Percentiles rank a stretch among this genome's conserved stretches.
phyloP scores from a whole-genome alignment of 2,329 filamentous ascomycete genomes.

The Elsinoe perseae region DNA sequence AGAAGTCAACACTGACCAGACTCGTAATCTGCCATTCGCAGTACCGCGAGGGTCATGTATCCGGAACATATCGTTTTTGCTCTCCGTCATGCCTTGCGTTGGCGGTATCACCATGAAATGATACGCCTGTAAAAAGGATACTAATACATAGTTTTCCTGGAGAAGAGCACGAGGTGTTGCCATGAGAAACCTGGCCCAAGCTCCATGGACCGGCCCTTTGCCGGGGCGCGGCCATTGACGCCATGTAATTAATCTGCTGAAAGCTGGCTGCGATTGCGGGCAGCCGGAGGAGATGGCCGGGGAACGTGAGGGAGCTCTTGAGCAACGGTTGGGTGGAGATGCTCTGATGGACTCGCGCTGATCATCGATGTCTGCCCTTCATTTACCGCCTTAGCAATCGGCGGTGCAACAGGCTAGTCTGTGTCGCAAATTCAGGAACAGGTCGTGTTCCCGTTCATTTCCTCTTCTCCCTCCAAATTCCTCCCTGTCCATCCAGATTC shows the following conservation, averaged over 20 bases:
- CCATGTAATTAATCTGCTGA: no score
- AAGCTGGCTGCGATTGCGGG: no score
- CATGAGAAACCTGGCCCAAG: not conserved
- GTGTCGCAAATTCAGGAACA: not conserved
- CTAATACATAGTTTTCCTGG: no score
- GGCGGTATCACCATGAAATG: no score
- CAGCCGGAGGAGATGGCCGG: not conserved
- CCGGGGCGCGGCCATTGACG: not conserved
- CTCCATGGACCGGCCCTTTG: not conserved
- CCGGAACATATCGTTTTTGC: no score
- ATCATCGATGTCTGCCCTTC: conserved; percentile 7
- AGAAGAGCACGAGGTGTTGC: not conserved
- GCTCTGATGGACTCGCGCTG: not conserved
- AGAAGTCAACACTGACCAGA: no score
- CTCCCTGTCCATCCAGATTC: not conserved
- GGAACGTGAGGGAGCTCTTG: conserved; percentile 7
- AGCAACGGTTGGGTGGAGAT: conserved; percentile 7
- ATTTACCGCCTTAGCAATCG: conserved; percentile 3
- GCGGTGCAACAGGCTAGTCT: not conserved
- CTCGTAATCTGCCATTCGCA: no score
- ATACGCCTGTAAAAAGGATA: no score
- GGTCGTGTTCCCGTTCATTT: not conserved
- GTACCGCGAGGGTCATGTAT: no score
- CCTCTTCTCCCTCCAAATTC: not conserved
- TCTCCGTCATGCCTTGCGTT: no score